Conservation (phyloP, 352 stramenopile species). For the Pythium dissotocum region DNA sequence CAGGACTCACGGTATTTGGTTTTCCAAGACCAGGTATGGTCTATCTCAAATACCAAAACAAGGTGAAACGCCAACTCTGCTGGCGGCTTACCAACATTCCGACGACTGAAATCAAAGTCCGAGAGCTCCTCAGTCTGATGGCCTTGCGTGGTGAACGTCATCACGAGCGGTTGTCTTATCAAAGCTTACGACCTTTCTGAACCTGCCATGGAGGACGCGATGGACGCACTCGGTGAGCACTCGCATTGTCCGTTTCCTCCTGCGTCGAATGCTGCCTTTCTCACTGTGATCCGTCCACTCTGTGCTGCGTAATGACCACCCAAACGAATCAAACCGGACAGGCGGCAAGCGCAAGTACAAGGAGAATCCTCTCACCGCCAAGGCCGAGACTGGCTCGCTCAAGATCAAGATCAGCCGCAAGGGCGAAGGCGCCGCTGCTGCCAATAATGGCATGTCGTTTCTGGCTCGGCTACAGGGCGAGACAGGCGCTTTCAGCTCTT, state of each 20-base stretch:
- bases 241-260: neutral
- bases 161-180: too few relatives aligned
- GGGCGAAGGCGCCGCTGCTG: slow-evolving; percentile 24
- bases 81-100: slow-evolving; percentile 28
- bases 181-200: neutral
- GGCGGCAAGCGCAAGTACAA: slow-evolving; percentile 75
- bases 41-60: neutral
- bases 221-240: slow-evolving; percentile 22
- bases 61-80: neutral
- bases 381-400: slow-evolving; percentile 72
- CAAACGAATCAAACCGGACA: too few relatives aligned
- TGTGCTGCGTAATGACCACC: neutral
- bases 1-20: neutral
- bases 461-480: neutral
- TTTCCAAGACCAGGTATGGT: neutral
- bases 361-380: slow-evolving; percentile 74
- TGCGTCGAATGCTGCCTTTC: slow-evolving; percentile 8
- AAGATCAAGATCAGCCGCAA: slow-evolving; percentile 82
- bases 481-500: neutral
- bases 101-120: slow-evolving; percentile 19
- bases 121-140: neutral
- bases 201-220: slow-evolving; percentile 22
- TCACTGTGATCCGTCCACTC: slow-evolving; percentile 12
- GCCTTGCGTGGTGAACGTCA: neutral
- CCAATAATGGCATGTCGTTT: neutral